Evolutionary conservation across 768 basidiomycete genomes (phyloP).

Genomic region (Pisolithus marmoratus): DNA sequence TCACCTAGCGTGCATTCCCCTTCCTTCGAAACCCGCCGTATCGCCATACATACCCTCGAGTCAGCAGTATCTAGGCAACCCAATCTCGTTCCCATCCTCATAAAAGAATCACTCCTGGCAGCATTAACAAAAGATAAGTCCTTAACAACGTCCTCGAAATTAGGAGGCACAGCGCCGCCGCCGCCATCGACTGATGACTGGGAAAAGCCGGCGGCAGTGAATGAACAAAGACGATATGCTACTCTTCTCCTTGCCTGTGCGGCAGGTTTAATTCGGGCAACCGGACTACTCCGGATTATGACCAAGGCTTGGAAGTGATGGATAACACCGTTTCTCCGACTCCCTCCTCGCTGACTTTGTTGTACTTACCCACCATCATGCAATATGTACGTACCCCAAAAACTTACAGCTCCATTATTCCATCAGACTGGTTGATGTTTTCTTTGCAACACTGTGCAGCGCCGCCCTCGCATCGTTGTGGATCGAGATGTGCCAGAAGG

Average conservation of each 20-base stretch:
- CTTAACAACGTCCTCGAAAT: conserved; percentile 12
- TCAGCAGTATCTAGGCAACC: conserved; percentile 36
- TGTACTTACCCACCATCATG: conserved; percentile 70
- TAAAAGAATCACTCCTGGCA: conserved; percentile 54
- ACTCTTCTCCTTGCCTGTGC: conserved; percentile 49
- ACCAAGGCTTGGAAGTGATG: conserved; percentile 2
- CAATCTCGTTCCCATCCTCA: conserved; percentile 41
- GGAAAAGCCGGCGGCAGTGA: conserved; percentile 35
- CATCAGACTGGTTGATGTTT: no score
- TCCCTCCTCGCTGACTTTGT: conserved; percentile 47
- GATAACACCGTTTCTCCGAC: conserved; percentile 36
- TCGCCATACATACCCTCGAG: conserved; percentile 39
- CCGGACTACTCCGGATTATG: no score
- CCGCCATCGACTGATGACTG: conserved; percentile 27
- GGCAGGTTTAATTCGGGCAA: no score
- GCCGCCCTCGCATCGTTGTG: conserved; percentile 34
- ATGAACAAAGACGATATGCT: conserved; percentile 49
- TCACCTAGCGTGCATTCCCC: conserved; percentile 58
- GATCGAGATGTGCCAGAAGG: conserved; percentile 78
- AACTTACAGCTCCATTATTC: neutral
- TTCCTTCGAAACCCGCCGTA: conserved; percentile 48
- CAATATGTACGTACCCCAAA: conserved; percentile 40
- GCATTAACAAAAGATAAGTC: conserved; percentile 39
- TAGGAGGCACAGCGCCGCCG: conserved; percentile 8
- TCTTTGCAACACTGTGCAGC: conserved; percentile 7